phyloP scores from a whole-genome alignment of 2,329 filamentous ascomycete species.

The Fusarium sororula region DNA sequence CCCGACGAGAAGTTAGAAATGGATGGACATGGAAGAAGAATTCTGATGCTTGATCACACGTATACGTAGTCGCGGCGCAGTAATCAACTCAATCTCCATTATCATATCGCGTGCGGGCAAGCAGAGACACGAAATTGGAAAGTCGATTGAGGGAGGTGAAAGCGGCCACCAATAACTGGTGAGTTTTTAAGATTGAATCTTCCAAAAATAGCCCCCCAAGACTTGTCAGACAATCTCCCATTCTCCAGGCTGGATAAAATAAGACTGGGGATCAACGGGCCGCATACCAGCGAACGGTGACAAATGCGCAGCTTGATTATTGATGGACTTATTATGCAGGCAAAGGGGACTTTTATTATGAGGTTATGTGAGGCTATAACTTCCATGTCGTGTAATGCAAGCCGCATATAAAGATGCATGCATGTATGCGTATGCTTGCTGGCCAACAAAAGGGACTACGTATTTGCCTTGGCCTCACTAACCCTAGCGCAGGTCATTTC shows the following conservation, averaged over 20 bases:
- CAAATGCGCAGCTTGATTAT: neutral
- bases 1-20: neutral
- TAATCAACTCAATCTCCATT: neutral
- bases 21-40: neutral
- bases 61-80: neutral
- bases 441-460: neutral
- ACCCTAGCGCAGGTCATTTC: neutral
- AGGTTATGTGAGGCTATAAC: neutral
- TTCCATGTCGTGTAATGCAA: neutral
- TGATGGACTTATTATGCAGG: slow-evolving; percentile 13
- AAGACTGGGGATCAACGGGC: slow-evolving; percentile 15
- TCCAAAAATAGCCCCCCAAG: slow-evolving; percentile 30
- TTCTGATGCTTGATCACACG: neutral
- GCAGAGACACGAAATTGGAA: neutral
- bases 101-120: neutral
- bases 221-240: slow-evolving; percentile 28
- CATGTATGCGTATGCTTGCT: neutral
- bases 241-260: slow-evolving; percentile 6
- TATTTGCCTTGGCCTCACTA: neutral
- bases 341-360: neutral
- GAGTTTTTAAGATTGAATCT: slow-evolving; percentile 33
- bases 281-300: slow-evolving; percentile 25
- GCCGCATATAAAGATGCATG: neutral
- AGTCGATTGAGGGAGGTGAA: slow-evolving; percentile 1
- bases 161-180: slow-evolving; percentile 9